A percentile compares a stretch with the other conserved stretches of the same genome.
Conservation (phyloP, 1,284 basidiomycete species). For the Malassezia pachydermatis region DNA sequence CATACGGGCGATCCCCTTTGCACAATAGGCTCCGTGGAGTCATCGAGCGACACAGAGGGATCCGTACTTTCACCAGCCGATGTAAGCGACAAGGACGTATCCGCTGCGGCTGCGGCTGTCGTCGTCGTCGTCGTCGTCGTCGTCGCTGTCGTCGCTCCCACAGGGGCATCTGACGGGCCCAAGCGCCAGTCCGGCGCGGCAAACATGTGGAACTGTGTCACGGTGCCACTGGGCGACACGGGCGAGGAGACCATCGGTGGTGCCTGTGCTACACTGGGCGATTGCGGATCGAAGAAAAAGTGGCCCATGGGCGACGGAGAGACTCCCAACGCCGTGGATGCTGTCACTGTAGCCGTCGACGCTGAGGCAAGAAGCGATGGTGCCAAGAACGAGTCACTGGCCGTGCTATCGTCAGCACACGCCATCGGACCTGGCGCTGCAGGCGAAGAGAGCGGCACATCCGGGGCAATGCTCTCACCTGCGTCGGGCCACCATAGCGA, state of each 20-base stretch:
- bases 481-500: constrained; percentile 3
- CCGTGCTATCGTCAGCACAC: neutral
- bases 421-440: neutral
- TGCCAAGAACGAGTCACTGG: constrained; percentile 3
- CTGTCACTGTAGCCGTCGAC: no score
- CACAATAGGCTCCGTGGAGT: neutral
- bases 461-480: neutral
- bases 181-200: no score
- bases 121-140: no score
- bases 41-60: neutral
- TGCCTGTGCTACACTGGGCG: constrained; percentile 21
- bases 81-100: neutral
- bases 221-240: neutral
- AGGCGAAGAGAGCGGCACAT: neutral
- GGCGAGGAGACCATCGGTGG: neutral
- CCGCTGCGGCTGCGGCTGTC: neutral
- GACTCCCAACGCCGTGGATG: neutral
- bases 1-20: constrained; percentile 15
- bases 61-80: neutral
- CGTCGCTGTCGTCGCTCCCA: no score
- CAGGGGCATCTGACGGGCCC: no score
- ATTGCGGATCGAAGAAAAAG: constrained; percentile 40
- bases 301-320: constrained; percentile 22
- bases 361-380: neutral
- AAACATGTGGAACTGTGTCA: no score